Conservation (phyloP, 2,329 filamentous ascomycete genomes). For the Claviceps arundinis region DNA sequence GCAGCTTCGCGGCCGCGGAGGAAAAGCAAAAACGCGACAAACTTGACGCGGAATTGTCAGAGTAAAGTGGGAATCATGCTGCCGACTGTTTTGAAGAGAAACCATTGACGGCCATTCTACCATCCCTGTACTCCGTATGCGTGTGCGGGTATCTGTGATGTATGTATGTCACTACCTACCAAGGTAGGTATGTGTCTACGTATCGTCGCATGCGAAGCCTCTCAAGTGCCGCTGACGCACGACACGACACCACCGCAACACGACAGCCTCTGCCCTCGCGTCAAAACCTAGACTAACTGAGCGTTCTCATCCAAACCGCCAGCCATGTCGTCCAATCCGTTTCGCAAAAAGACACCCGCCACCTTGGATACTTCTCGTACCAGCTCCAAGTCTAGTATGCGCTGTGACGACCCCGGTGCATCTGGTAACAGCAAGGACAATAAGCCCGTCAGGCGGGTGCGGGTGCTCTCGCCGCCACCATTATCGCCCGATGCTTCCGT, state of each 20-base stretch:
- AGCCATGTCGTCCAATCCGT: conserved; percentile 14
- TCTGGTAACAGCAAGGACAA: conserved; percentile 4
- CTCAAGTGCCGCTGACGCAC: neutral
- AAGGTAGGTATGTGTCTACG: neutral
- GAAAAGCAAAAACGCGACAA: too few species aligned
- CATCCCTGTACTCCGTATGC: too few species aligned
- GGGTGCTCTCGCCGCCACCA: conserved; percentile 51
- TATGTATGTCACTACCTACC: neutral
- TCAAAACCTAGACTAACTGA: neutral
- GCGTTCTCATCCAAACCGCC: neutral
- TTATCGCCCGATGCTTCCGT: conserved; percentile 40
- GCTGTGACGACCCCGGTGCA: conserved; percentile 5
- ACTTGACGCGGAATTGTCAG: too few species aligned
- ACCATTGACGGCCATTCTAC: neutral
- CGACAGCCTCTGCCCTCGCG: neutral
- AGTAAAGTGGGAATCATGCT: neutral
- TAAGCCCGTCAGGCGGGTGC: conserved; percentile 53
- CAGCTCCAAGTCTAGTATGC: conserved; percentile 10
- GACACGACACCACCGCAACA: neutral
- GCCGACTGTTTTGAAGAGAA: neutral
- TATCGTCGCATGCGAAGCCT: neutral
- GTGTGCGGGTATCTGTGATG: too few species aligned
- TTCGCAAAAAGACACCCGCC: conserved; percentile 11
- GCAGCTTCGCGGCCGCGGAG: too few species aligned
- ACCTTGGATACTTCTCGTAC: conserved; percentile 9